Conservation (phyloP, 176 grass and related monocot species). For the Eremochloa ophiuroides region DNA sequence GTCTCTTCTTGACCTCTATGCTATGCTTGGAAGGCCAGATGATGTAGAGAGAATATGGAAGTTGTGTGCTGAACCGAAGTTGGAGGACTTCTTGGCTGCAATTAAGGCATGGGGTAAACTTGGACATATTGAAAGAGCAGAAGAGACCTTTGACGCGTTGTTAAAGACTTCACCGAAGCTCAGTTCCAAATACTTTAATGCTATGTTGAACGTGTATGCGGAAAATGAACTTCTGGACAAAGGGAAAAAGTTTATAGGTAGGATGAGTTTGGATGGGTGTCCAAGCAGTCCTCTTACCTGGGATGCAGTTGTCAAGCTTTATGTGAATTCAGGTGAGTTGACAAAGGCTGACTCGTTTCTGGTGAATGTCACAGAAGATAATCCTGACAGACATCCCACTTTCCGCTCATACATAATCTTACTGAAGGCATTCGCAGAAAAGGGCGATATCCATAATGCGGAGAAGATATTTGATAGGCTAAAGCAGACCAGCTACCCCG, state of each 20-base stretch:
- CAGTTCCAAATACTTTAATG: slow-evolving; percentile 55
- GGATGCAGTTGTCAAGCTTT: slow-evolving; percentile 67
- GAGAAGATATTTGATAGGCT: slow-evolving; percentile 67
- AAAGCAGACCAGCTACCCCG: slow-evolving; percentile 34
- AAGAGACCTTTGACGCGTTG: slow-evolving; percentile 56
- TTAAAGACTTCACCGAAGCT: slow-evolving; percentile 27
- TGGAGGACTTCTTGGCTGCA: slow-evolving; percentile 60
- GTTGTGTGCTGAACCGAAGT: slow-evolving; percentile 36
- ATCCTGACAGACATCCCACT: slow-evolving; percentile 39
- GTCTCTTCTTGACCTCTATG: slow-evolving; percentile 67
- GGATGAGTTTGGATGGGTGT: slow-evolving; percentile 49
- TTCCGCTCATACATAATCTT: slow-evolving; percentile 43
- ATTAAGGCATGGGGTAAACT: slow-evolving; percentile 72
- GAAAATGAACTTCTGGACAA: slow-evolving; percentile 58
- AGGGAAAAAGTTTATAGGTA: slow-evolving; percentile 51
- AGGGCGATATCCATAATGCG: slow-evolving; percentile 64
- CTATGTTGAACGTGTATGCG: slow-evolving; percentile 66
- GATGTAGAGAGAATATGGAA: slow-evolving; percentile 67
- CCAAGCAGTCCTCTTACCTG: slow-evolving; percentile 38
- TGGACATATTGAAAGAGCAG: slow-evolving; percentile 43
- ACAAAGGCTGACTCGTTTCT: slow-evolving; percentile 65
- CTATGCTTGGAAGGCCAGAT: slow-evolving; percentile 47
- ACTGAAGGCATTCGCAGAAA: slow-evolving; percentile 56
- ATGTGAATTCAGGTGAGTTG: slow-evolving; percentile 58
- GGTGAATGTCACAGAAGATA: slow-evolving; percentile 40